Conservation (phyloP, 495 filamentous ascomycete genomes). For the Penicillium malachiteum region DNA sequence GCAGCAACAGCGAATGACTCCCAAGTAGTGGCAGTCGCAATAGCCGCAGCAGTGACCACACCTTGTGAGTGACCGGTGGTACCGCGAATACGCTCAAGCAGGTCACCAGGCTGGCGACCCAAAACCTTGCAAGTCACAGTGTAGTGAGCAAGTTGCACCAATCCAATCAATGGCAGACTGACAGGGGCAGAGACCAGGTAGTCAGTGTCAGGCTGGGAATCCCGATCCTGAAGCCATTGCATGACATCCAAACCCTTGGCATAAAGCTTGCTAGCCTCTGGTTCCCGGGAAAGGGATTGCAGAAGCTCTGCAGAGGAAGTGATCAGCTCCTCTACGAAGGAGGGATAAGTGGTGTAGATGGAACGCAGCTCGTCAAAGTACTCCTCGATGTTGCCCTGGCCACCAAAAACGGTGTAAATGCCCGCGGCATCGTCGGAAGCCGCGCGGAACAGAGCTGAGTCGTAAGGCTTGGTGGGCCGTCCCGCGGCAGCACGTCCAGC, state of each 20-base stretch:
- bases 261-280: conserved; percentile 89
- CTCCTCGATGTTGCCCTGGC: conserved; percentile 99
- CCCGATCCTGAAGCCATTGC: conserved; percentile 82
- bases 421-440: conserved; percentile 74
- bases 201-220: conserved; percentile 87
- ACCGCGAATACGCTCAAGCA: conserved; percentile 77
- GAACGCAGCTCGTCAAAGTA: conserved; percentile 97
- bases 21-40: conserved; percentile 84
- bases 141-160: conserved; percentile 94
- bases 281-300: conserved; percentile 78
- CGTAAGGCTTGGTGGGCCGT: conserved; percentile 79
- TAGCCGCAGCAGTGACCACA: conserved; percentile 88
- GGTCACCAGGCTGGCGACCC: conserved; percentile 79
- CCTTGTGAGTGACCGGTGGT: conserved; percentile 98
- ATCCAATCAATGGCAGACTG: conserved; percentile 92
- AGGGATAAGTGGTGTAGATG: conserved; percentile 84
- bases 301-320: conserved; percentile 75
- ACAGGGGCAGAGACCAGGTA: conserved; percentile 97
- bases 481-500: conserved; percentile 79
- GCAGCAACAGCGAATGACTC: conserved; percentile 79
- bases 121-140: conserved; percentile 86
- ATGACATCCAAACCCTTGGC: conserved; percentile 92
- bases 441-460: conserved; percentile 89
- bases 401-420: conserved; percentile 91
- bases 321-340: conserved; percentile 84